These are phyloP conservation scores for Xylaria sp. DNA, from an alignment of 2,329 filamentous ascomycete species.

Conservation along the genomic window DNA sequence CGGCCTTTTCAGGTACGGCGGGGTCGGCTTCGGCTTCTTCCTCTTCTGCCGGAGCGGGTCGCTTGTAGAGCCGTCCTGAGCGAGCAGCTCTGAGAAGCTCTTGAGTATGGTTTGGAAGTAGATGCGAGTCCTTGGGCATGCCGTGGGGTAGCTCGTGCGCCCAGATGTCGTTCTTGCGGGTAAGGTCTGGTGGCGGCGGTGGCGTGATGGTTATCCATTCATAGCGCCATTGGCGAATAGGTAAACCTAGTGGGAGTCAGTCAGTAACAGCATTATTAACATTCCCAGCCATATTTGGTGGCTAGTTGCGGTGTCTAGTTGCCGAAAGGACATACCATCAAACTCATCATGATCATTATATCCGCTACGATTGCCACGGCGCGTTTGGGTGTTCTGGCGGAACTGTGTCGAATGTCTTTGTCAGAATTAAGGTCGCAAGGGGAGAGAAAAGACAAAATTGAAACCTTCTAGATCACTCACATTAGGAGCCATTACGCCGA, in stretches of 20 bases:
- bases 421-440: conserved; percentile 16
- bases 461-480: conserved; percentile 29
- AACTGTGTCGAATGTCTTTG: conserved; percentile 36
- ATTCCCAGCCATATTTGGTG: background rate
- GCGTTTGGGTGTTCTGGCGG: conserved; percentile 57
- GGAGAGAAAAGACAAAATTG: too few relatives aligned
- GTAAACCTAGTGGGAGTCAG: conserved; percentile 68
- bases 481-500: conserved; percentile 44
- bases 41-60: conserved; percentile 70
- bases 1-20: conserved; percentile 60
- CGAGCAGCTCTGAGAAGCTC: conserved; percentile 84
- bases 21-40: conserved; percentile 66
- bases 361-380: conserved; percentile 66
- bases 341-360: conserved; percentile 72
- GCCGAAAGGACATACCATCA: conserved; percentile 57
- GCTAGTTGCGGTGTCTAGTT: background rate
- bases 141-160: conserved; percentile 78
- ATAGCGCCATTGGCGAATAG: conserved; percentile 89
- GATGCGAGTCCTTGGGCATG: conserved; percentile 86
- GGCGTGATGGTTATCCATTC: conserved; percentile 76
- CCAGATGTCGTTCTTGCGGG: conserved; percentile 74
- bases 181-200: conserved; percentile 70
- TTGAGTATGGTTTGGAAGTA: conserved; percentile 82
- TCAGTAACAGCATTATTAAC: background rate
- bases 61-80: conserved; percentile 80